Conservation (phyloP, 176 grass and related monocot genomes). For the Lolium multiflorum region DNA sequence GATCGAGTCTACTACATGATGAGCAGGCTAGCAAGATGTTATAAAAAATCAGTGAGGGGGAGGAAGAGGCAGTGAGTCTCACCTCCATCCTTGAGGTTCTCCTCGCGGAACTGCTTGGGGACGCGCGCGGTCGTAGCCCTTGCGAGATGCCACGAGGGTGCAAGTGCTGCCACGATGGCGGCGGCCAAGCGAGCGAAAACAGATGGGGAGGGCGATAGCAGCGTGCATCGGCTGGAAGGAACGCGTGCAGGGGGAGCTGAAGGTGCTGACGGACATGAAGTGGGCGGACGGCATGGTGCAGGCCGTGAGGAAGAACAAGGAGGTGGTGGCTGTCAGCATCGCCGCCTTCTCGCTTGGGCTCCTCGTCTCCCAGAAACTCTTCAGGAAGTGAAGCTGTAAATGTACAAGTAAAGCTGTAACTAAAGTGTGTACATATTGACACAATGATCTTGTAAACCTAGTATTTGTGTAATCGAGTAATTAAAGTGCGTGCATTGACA, state of each 20-base stretch:
- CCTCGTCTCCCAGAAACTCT: conserved; percentile 39
- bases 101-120: conserved; percentile 76
- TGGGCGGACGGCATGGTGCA: conserved; percentile 46
- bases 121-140: conserved; percentile 52
- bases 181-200: not conserved
- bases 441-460: too few species aligned
- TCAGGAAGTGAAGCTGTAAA: conserved; percentile 21
- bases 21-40: not conserved
- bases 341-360: conserved; percentile 51
- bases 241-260: not conserved
- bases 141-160: not conserved
- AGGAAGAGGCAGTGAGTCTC: conserved; percentile 12
- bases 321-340: conserved; percentile 40
- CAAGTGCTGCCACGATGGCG: too few species aligned
- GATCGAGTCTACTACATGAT: not conserved
- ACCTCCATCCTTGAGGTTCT: conserved; percentile 84
- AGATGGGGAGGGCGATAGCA: not conserved
- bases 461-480: too few species aligned
- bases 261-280: conserved; percentile 9
- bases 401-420: not conserved
- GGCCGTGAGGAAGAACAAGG: conserved; percentile 48
- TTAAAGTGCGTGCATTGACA: too few species aligned
- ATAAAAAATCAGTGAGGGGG: not conserved
- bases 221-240: not conserved
- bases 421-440: too few species aligned